Base-by-base conservation (phyloP, 768 basidiomycete species). In the Pisolithus tinctorius region DNA sequence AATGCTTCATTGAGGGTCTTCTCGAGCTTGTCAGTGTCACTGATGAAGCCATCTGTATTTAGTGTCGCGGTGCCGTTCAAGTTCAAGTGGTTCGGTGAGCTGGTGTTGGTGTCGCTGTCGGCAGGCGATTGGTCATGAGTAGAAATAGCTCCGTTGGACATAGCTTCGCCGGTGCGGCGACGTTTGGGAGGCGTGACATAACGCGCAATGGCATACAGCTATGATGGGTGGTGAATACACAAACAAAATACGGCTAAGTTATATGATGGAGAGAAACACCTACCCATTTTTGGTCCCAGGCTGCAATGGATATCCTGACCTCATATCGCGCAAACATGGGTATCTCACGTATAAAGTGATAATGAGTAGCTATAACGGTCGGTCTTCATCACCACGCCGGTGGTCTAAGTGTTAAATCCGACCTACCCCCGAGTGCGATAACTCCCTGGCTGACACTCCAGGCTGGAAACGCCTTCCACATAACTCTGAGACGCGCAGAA, bases 221-320 rank as follows among this genome's bases (percentile, higher is more conserved):
- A 45, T 9, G 23, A 30, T 25, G 23, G 1, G 11, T 4, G 43
- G 7, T 6, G 8, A 5, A 37, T 47, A 27, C 26, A 11, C 4
- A 5, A 27, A 27, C 13, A 45, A 27, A 31, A 9, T 8, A 44
- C 38, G 47, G 38, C 2, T 26, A 1, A 20, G 20, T 20, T 20
- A 20, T 20, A 7, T 26, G 40, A 2, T 27, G 38, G 37, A 17
- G 4, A 44, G 39, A 14, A 36, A 4, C 37, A 67, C 80, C 43
- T 58, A 85, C 86, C 87, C 87, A 89, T 78, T 90, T 90, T 31
- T 82, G 68, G 48, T 88, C 86, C 88, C 88, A 90, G 5, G 75
- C 69, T 10, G 70, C 82, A 2, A 87, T 65, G 23, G 63, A 71
- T 10, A 78, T 60, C 38, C 81, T 71, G 9, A 88, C 73, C 66